phyloP scores from a whole-genome alignment of 2,329 filamentous ascomycete genomes.

The Thermothelomyces thermophilus region DNA sequence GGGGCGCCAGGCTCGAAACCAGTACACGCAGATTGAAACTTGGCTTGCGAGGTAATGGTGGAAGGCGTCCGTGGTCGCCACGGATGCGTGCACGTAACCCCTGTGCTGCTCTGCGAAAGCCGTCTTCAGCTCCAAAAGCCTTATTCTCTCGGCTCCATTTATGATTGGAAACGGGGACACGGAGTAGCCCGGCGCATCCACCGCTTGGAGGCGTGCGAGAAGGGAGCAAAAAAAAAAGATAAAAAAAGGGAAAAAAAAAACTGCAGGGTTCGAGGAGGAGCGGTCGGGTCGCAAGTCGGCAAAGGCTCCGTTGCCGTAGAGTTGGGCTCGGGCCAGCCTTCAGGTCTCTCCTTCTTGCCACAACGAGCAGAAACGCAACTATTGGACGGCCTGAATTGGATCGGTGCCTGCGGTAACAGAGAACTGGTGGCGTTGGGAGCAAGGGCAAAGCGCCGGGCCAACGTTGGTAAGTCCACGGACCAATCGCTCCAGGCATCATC shows the following conservation, averaged over 20 bases:
- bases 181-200: too few relatives aligned
- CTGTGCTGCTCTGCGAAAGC: not conserved
- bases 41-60: not conserved
- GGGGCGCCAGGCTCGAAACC: not conserved
- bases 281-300: constrained; percentile 21
- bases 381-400: constrained; percentile 8
- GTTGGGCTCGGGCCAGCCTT: constrained; percentile 23
- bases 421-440: constrained; percentile 19
- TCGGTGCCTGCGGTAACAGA: constrained; percentile 8
- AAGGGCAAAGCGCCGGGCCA: constrained; percentile 15
- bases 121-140: not conserved
- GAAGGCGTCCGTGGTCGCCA: not conserved
- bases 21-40: not conserved
- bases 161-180: not conserved
- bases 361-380: constrained; percentile 3
- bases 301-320: constrained; percentile 7
- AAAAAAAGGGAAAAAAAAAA: not conserved
- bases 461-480: not conserved
- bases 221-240: not conserved
- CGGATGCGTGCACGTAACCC: not conserved
- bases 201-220: not conserved
- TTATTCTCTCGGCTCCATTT: not conserved
- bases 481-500: constrained; percentile 17
- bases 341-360: not conserved
- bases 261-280: constrained; percentile 5